Percentiles rank a stretch among this genome's conserved stretches.
Conservation (phyloP, 805 yeast species). For the Teunomyces aglyptinius region DNA sequence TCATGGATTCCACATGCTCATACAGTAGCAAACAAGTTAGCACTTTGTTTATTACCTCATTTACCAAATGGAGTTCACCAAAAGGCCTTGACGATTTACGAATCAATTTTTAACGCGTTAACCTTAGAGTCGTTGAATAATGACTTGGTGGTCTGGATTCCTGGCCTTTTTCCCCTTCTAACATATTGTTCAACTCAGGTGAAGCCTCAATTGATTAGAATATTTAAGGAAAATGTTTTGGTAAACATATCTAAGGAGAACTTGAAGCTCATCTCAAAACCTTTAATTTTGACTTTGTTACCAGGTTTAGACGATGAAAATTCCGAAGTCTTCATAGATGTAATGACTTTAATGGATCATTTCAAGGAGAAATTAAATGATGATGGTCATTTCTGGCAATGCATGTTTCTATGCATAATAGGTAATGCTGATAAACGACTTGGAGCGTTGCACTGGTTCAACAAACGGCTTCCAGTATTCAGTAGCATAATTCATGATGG, state of each 20-base stretch:
- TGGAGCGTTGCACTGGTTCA: conserved; percentile 82
- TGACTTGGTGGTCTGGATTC: conserved; percentile 76
- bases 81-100: conserved; percentile 78
- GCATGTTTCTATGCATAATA: conserved; percentile 69
- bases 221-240: conserved; percentile 57
- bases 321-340: conserved; percentile 71
- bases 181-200: conserved; percentile 87
- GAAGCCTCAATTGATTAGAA: conserved; percentile 68
- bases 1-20: conserved; percentile 64
- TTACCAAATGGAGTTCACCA: conserved; percentile 96
- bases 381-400: conserved; percentile 84
- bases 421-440: conserved; percentile 75
- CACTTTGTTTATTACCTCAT: conserved; percentile 75
- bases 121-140: conserved; percentile 53
- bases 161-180: conserved; percentile 88
- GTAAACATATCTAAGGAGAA: conserved; percentile 40
- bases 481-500: conserved; percentile 28
- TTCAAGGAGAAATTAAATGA: conserved; percentile 57
- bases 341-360: conserved; percentile 57
- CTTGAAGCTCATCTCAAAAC: conserved; percentile 58
- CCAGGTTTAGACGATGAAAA: conserved; percentile 94
- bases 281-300: conserved; percentile 69
- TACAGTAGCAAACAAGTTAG: conserved; percentile 65
- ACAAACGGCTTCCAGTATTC: conserved; percentile 62
- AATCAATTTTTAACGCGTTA: conserved; percentile 61